Base-by-base conservation (phyloP, 345 rosid species). In the Punica granatum region DNA sequence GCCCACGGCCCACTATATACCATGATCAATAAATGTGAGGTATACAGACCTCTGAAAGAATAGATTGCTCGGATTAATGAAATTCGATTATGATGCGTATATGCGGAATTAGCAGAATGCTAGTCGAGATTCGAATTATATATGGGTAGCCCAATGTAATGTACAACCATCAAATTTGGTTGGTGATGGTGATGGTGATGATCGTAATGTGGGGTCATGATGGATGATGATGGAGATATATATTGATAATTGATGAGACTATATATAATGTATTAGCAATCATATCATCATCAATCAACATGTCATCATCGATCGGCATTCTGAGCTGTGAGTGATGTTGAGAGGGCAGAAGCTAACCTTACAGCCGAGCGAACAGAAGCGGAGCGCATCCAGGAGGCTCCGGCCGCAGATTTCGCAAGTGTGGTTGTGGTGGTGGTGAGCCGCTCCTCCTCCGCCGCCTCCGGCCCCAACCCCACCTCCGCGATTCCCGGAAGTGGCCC, bases 331-430 rank as follows among this genome's bases (percentile, higher is more conserved):
- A 49, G 37, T 63, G 75, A 46, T 53, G 43, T 18, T 13, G 60
- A 43, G 39, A 10, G 28, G 39, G 15, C 11, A 32, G 32, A 32
- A 28, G 65, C 72, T 78, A 6, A 85, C 98, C 98, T 92, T 92
- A 65, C 98, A 92, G 49, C 98, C 98, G 85, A 92, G 78, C 48
- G 98, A 92, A 69, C 98, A 92, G 78, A 92, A 92, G 56, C 95
- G 92, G 74, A 88, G 85, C 2, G 91, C 82, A 74, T 92, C 96
- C 67, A 86, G 74, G 65, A 92, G 90, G 65, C 88, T 90, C 78
- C 98, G 83, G 34, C 87, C 78, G 75, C 98, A 92, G 60, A 84
- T 81, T 73, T 92, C 96, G 32, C 98, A 92, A 35, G 80, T 54
- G 72, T 88, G 92, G 43, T 30, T 51, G 61, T 67, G 43, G 39